phyloP scores from a whole-genome alignment of 148 eudicot species.

The Camellia sinensis region DNA sequence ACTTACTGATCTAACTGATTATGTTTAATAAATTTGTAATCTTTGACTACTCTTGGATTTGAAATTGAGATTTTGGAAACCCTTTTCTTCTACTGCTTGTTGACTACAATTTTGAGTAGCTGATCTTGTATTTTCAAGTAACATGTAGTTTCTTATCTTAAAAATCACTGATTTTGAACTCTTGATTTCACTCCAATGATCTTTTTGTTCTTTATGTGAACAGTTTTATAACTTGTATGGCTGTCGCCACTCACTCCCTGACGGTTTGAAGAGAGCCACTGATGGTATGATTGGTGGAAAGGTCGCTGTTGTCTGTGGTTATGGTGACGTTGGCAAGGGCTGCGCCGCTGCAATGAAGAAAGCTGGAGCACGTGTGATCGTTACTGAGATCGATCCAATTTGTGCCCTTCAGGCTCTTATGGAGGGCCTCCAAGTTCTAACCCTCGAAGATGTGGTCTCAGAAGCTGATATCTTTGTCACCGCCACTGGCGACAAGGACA shows the following conservation, averaged over 20 bases:
- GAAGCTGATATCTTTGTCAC: constrained; percentile 31
- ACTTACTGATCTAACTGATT: no score
- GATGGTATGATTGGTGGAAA: no score
- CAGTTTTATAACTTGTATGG: constrained; percentile 98
- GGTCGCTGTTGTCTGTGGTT: no score
- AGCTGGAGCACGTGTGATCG: constrained; percentile 24
- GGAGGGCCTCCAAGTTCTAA: constrained; percentile 43
- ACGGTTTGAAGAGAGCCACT: no score
- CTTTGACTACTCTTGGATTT: no score
- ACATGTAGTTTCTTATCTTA: background rate
- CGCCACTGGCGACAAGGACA: constrained; percentile 97
- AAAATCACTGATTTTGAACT: background rate
- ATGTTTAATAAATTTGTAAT: no score
- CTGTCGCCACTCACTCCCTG: constrained; percentile 61
- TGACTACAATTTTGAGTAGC: background rate
- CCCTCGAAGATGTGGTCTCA: constrained; percentile 54
- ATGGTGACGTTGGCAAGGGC: constrained; percentile 56
- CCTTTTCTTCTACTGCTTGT: no score
- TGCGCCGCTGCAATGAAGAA: constrained; percentile 88
- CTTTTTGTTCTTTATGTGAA: background rate
- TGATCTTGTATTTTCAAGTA: background rate
- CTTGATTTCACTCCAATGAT: constrained; percentile 6
- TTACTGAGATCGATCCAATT: constrained; percentile 91
- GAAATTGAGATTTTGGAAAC: no score
- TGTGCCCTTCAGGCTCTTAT: constrained; percentile 90